Evolutionary conservation across 1,284 basidiomycete genomes (phyloP).

Genomic region (Puccinia sorghi): DNA sequence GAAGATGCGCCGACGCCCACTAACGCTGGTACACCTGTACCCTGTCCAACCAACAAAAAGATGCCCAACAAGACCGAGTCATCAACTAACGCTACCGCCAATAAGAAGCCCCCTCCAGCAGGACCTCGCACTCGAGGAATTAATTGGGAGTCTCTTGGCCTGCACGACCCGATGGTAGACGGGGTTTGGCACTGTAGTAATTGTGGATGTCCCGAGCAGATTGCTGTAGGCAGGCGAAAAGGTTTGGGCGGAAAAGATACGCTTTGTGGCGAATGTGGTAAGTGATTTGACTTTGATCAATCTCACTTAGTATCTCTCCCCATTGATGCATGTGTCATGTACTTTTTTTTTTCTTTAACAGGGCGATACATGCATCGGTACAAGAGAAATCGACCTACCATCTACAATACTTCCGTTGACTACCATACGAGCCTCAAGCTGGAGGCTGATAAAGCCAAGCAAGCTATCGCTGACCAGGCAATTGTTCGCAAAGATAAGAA

Average conservation of each 20-base stretch:
- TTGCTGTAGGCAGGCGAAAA: conserved; percentile 79
- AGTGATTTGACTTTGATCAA: conserved; percentile 58
- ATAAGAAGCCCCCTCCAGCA: conserved; percentile 33
- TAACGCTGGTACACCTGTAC: conserved; percentile 31
- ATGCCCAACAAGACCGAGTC: conserved; percentile 20
- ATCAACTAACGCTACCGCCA: conserved; percentile 23
- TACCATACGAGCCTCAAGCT: conserved; percentile 50
- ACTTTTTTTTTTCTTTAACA: not conserved
- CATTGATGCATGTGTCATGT: not conserved
- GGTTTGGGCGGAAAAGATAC: conserved; percentile 86
- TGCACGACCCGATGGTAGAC: conserved; percentile 73
- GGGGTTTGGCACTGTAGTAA: conserved; percentile 90
- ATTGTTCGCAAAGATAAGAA: conserved; percentile 36
- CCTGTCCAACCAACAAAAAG: conserved; percentile 26
- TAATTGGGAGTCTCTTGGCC: conserved; percentile 47
- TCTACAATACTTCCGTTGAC: conserved; percentile 49
- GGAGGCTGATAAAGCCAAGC: conserved; percentile 49
- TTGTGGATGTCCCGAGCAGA: conserved; percentile 80
- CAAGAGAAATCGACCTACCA: conserved; percentile 47
- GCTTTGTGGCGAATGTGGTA: conserved; percentile 87
- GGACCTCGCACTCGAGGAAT: conserved; percentile 21
- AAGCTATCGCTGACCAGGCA: conserved; percentile 45
- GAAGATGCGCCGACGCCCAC: conserved; percentile 33
- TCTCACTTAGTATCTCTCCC: not conserved
- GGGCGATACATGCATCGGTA: conserved; percentile 48